These are phyloP conservation scores for Metschnikowia gelsemii DNA, from an alignment of 805 yeast species.

Conservation along the genomic window DNA sequence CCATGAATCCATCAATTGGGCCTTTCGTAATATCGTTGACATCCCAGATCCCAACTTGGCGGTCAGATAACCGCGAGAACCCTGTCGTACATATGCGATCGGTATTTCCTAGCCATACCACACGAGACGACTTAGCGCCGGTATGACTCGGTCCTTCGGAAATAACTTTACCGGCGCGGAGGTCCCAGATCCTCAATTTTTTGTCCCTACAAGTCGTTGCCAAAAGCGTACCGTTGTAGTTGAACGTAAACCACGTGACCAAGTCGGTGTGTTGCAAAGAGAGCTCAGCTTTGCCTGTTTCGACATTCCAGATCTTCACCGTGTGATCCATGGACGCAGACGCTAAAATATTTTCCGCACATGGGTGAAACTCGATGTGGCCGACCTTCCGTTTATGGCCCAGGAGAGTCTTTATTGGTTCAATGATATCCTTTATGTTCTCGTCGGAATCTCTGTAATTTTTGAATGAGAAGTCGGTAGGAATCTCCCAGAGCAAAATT, in stretches of 20 bases:
- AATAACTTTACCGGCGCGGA: slow-evolving; percentile 67
- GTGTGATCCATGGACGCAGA: slow-evolving; percentile 89
- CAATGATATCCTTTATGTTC: slow-evolving; percentile 58
- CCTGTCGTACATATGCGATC: slow-evolving; percentile 92
- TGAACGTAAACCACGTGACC: slow-evolving; percentile 91
- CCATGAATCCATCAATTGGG: slow-evolving; percentile 84
- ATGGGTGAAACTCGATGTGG: slow-evolving; percentile 85
- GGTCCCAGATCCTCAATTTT: slow-evolving; percentile 87
- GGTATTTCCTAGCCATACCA: slow-evolving; percentile 85
- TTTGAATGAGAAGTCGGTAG: slow-evolving; percentile 73
- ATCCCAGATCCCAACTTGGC: slow-evolving; percentile 96
- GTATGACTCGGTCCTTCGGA: slow-evolving; percentile 87
- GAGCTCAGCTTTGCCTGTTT: slow-evolving; percentile 63
- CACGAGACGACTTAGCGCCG: slow-evolving; percentile 89
- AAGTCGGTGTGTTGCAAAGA: slow-evolving; percentile 85
- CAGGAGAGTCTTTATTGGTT: slow-evolving; percentile 64
- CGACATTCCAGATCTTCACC: slow-evolving; percentile 88
- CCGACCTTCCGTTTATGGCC: slow-evolving; percentile 97
- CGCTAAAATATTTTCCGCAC: slow-evolving; percentile 82
- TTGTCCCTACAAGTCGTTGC: slow-evolving; percentile 93
- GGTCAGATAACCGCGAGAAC: slow-evolving; percentile 85
- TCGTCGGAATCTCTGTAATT: slow-evolving; percentile 54
- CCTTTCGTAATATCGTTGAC: slow-evolving; percentile 70
- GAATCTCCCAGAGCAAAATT: slow-evolving; percentile 85
- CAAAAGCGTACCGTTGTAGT: slow-evolving; percentile 80